A percentile compares a stretch with the other conserved stretches of the same genome.
phyloP scores from a whole-genome alignment of 352 stramenopile species.

The Globisporangium irregulare region DNA sequence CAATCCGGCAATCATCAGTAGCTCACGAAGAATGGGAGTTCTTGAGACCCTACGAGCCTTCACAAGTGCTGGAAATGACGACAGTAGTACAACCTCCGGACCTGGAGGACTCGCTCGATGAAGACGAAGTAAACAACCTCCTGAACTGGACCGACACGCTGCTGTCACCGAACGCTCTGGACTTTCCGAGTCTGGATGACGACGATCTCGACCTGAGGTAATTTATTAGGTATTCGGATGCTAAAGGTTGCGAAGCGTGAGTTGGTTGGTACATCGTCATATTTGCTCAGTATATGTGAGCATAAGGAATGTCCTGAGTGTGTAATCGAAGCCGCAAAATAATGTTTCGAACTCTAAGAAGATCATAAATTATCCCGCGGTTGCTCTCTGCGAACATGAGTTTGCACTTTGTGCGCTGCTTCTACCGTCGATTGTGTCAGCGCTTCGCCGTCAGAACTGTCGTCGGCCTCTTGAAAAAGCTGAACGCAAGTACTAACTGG shows the following conservation, averaged over 20 bases:
- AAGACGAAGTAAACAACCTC: slow-evolving; percentile 75
- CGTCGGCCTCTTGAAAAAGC: background rate
- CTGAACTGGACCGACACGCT: slow-evolving; percentile 80
- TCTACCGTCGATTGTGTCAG: background rate
- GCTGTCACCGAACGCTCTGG: slow-evolving; percentile 38
- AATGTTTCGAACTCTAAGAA: background rate
- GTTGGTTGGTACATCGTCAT: background rate
- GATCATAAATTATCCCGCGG: background rate
- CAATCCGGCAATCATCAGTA: background rate
- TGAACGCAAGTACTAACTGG: background rate
- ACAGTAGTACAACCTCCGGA: slow-evolving; percentile 13
- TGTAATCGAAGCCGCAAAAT: background rate
- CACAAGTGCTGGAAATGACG: slow-evolving; percentile 10
- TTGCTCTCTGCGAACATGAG: background rate
- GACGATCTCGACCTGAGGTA: slow-evolving; percentile 6
- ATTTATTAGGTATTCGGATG: background rate
- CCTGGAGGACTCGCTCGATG: slow-evolving; percentile 67
- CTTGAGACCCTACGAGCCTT: slow-evolving; percentile 16
- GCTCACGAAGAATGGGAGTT: slow-evolving; percentile 18
- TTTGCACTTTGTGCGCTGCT: background rate
- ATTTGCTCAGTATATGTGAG: background rate
- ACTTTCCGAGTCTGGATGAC: slow-evolving; percentile 37
- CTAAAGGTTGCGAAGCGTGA: background rate
- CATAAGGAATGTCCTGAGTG: background rate
- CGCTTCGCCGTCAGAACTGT: background rate